Percentiles rank a stretch among this genome's conserved stretches.
Evolutionary conservation across 2,329 filamentous ascomycete genomes (phyloP).

Genomic region (Nannizzia gypsea): DNA sequence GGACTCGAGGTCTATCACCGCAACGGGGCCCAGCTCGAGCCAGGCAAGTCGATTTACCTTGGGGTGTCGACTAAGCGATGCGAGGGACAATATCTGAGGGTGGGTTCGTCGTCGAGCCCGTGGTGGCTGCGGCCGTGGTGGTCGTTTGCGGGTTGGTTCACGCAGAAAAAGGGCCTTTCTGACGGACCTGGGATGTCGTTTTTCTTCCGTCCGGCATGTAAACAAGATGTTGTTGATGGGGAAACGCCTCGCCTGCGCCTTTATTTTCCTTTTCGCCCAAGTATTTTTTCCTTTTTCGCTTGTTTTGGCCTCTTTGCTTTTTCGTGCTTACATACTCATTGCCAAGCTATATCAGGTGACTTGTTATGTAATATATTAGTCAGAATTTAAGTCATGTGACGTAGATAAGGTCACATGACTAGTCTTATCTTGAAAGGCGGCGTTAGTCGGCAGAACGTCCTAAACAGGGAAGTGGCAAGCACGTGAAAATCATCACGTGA

Average conservation of each 20-base stretch:
- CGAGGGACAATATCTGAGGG: neutral
- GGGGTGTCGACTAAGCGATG: neutral
- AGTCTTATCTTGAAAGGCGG: neutral
- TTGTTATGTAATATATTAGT: neutral
- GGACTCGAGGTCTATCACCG: neutral
- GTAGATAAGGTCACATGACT: neutral
- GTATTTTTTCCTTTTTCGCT: neutral
- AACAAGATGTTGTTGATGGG: constrained; percentile 18
- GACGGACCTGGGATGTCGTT: constrained; percentile 3
- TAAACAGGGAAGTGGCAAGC: neutral
- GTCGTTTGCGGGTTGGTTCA: neutral
- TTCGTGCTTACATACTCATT: neutral
- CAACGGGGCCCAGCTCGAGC: neutral
- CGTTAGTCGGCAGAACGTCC: neutral
- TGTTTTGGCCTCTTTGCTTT: neutral
- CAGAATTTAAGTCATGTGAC: neutral
- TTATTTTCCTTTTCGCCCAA: constrained; percentile 8
- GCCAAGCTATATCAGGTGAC: no score
- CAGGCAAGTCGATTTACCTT: neutral
- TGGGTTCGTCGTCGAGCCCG: neutral
- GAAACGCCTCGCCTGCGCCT: constrained; percentile 12
- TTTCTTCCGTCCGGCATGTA: constrained; percentile 2
- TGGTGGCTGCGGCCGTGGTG: neutral
- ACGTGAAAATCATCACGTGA: neutral
- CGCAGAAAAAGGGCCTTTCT: neutral